Conservation (phyloP, 208 protist species). For the Vickermania spadyakhi region DNA sequence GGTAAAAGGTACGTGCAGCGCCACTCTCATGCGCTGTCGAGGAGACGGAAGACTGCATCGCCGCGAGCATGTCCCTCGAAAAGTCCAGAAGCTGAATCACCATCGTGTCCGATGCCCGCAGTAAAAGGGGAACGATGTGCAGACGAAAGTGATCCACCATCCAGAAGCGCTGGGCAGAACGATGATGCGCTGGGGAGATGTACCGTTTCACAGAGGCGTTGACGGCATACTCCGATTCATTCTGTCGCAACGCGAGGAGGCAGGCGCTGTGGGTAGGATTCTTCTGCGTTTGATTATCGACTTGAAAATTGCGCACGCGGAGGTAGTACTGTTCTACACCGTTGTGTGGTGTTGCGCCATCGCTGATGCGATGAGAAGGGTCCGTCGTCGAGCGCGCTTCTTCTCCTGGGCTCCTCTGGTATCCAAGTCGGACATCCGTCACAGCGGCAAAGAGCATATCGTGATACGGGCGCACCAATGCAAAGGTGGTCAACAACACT, state of each 20-base stretch:
- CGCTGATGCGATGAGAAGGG: background rate
- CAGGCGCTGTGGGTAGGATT: conserved; percentile 64
- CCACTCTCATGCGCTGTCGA: background rate
- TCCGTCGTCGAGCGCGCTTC: background rate
- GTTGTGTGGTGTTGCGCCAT: background rate
- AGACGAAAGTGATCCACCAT: conserved; percentile 68
- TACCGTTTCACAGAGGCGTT: conserved; percentile 42
- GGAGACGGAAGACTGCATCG: background rate
- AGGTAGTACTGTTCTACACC: conserved; percentile 11
- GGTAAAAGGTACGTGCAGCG: conserved; percentile 6
- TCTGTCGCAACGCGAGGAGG: conserved; percentile 49
- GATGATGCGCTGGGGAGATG: conserved; percentile 16
- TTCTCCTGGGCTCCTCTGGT: too few relatives aligned
- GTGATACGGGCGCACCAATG: conserved; percentile 41
- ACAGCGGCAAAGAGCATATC: conserved; percentile 69
- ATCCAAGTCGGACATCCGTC: conserved; percentile 52
- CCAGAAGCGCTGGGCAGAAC: conserved; percentile 47
- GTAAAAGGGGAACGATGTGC: conserved; percentile 56
- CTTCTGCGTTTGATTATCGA: conserved; percentile 82
- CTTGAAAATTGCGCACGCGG: conserved; percentile 75
- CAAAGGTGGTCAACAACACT: conserved; percentile 43
- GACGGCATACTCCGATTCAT: conserved; percentile 23
- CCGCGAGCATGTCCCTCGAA: conserved; percentile 6
- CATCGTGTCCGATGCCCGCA: conserved; percentile 76
- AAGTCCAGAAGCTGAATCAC: conserved; percentile 50